Conservation (phyloP, 2,329 filamentous ascomycete species). For the Paramyrothecium roridum region DNA sequence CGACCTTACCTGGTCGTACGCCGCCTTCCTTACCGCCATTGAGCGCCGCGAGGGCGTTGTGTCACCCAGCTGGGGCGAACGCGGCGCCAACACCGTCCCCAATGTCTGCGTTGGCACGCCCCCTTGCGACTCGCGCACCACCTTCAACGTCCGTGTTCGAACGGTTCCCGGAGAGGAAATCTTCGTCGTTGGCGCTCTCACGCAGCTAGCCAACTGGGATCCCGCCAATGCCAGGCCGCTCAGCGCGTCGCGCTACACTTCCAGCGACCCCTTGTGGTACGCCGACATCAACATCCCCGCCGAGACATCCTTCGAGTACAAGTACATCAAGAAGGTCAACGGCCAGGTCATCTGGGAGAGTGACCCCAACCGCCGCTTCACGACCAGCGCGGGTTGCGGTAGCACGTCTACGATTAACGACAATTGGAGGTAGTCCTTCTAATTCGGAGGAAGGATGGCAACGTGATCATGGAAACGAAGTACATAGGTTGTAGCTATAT, state of each 20-base stretch:
- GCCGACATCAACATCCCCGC: constrained; percentile 46
- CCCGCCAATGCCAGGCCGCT: constrained; percentile 43
- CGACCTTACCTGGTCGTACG: constrained; percentile 72
- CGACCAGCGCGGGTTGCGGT: constrained; percentile 8
- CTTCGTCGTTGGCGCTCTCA: constrained; percentile 25
- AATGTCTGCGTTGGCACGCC: constrained; percentile 14
- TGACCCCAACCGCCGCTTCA: constrained; percentile 40
- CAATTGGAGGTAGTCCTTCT: background rate
- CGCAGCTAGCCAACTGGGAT: constrained; percentile 33
- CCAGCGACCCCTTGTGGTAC: constrained; percentile 52
- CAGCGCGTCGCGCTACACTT: constrained; percentile 50
- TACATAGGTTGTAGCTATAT: background rate
- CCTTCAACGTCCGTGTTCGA: constrained; percentile 12
- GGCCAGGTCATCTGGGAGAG: constrained; percentile 56
- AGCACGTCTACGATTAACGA: constrained; percentile 1
- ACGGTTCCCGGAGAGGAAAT: constrained; percentile 12
- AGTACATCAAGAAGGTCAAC: constrained; percentile 56
- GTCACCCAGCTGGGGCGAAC: constrained; percentile 49
- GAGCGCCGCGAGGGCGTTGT: constrained; percentile 50
- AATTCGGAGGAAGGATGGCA: background rate
- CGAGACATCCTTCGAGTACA: constrained; percentile 54
- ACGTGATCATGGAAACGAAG: background rate
- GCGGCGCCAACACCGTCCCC: constrained; percentile 12
- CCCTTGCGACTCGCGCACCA: constrained; percentile 18
- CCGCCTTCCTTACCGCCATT: constrained; percentile 59